Evolutionary conservation across 169 alveolate species (phyloP).

Genomic region (Plasmodium falciparum): DNA sequence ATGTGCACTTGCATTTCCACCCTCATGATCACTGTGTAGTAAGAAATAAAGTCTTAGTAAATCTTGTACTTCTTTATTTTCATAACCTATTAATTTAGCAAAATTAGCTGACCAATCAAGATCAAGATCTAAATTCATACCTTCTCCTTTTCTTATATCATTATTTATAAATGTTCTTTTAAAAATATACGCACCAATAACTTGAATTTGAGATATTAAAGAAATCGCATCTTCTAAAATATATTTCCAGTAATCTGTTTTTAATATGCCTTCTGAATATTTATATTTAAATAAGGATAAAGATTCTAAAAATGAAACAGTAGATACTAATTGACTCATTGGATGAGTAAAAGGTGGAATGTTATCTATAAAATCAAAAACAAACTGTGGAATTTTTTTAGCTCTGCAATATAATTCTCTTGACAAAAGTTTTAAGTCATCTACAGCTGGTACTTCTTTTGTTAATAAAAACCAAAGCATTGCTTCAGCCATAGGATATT

Average conservation of each 20-base stretch:
- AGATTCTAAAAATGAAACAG: constrained; percentile 91
- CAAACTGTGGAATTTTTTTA: constrained; percentile 87
- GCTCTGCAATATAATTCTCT: constrained; percentile 87
- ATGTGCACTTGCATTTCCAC: constrained; percentile 97
- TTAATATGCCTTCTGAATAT: constrained; percentile 85
- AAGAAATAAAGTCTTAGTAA: constrained; percentile 86
- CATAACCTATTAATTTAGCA: constrained; percentile 82
- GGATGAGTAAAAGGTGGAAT: constrained; percentile 94
- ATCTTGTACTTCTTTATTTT: constrained; percentile 77
- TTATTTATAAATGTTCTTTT: constrained; percentile 82
- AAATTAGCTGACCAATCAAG: constrained; percentile 86
- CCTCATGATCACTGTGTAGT: constrained; percentile 94
- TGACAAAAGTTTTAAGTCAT: constrained; percentile 84
- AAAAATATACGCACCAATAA: constrained; percentile 85
- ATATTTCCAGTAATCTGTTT: constrained; percentile 92
- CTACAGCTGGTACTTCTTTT: constrained; percentile 91
- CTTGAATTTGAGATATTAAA: constrained; percentile 84
- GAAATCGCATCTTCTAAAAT: constrained; percentile 91
- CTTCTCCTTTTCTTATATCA: constrained; percentile 80
- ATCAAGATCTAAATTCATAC: constrained; percentile 80
- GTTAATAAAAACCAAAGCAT: constrained; percentile 95
- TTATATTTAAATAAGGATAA: constrained; percentile 87
- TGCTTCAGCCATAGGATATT: constrained; percentile 95
- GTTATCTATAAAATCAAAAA: constrained; percentile 84
- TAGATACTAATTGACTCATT: constrained; percentile 94